phyloP scores from a whole-genome alignment of 2,329 filamentous ascomycete genomes.

The Trichoderma hamatum region DNA sequence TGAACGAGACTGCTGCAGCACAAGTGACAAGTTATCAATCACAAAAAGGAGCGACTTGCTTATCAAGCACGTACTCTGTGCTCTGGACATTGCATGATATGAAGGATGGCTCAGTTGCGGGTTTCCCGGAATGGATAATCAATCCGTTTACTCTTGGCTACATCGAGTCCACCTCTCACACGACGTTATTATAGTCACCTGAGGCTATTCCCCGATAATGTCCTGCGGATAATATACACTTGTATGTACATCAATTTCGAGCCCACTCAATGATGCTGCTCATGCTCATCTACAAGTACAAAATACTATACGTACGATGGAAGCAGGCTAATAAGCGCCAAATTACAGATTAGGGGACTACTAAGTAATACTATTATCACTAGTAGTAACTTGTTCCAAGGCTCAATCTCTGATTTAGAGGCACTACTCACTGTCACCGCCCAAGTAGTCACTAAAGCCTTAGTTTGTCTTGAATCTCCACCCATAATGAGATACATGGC shows the following conservation, averaged over 20 bases:
- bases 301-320: neutral
- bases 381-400: neutral
- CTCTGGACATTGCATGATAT: neutral
- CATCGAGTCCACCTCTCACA: neutral
- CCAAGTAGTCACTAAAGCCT: neutral
- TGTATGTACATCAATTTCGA: neutral
- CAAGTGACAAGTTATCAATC: slow-evolving; percentile 16
- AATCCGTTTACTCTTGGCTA: slow-evolving; percentile 6
- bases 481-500: slow-evolving; percentile 4
- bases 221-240: neutral
- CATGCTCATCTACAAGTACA: neutral
- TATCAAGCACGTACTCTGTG: neutral
- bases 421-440: neutral
- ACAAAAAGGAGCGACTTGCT: slow-evolving; percentile 5
- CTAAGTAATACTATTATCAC: neutral
- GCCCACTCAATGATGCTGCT: neutral
- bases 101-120: neutral
- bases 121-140: slow-evolving; percentile 16
- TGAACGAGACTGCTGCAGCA: neutral
- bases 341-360: neutral
- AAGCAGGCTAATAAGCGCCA: neutral
- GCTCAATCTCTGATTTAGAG: neutral
- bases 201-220: slow-evolving; percentile 10
- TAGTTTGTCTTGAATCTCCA: neutral
- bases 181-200: slow-evolving; percentile 3